Evolutionary conservation across 2,329 filamentous ascomycete genomes (phyloP).

Genomic region (Microdochium paspali): DNA sequence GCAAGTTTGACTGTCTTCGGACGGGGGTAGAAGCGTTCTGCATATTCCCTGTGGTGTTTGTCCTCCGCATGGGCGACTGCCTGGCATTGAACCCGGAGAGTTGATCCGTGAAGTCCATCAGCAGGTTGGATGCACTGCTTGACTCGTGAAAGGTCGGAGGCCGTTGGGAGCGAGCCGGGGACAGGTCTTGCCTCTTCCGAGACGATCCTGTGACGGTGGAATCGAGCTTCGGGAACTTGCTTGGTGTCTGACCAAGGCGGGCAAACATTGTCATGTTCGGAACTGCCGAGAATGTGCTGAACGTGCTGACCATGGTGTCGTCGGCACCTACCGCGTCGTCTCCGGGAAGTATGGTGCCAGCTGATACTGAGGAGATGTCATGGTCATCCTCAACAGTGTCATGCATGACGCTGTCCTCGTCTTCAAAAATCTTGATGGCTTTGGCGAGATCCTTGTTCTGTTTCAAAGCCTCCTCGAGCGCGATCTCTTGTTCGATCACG

Average conservation of each 20-base stretch:
- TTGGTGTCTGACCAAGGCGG: conserved; percentile 57
- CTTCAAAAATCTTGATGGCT: conserved; percentile 55
- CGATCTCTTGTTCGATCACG: conserved; percentile 28
- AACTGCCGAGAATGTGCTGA: conserved; percentile 84
- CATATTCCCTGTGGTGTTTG: conserved; percentile 11
- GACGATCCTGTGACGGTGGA: conserved; percentile 19
- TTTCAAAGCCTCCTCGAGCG: conserved; percentile 42
- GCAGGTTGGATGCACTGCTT: conserved; percentile 62
- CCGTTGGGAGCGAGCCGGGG: conserved; percentile 25
- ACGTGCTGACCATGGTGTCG: conserved; percentile 69
- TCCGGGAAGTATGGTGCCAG: conserved; percentile 8
- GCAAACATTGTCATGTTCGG: conserved; percentile 81
- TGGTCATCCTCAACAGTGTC: conserved; percentile 18
- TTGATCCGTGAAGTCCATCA: conserved; percentile 84
- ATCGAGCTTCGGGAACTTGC: conserved; percentile 35
- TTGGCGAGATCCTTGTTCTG: conserved; percentile 47
- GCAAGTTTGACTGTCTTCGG: conserved; percentile 55
- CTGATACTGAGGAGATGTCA: conserved; percentile 15
- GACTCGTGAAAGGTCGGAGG: conserved; percentile 27
- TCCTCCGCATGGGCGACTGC: conserved; percentile 31
- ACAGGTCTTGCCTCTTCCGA: conserved; percentile 14
- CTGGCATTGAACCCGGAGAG: conserved; percentile 19
- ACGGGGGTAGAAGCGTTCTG: conserved; percentile 30
- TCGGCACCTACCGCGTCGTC: conserved; percentile 45
- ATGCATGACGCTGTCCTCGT: conserved; percentile 28